Evolutionary conservation across 2,329 filamentous ascomycete genomes (phyloP).

Genomic region (Lachnellula willkommii): DNA sequence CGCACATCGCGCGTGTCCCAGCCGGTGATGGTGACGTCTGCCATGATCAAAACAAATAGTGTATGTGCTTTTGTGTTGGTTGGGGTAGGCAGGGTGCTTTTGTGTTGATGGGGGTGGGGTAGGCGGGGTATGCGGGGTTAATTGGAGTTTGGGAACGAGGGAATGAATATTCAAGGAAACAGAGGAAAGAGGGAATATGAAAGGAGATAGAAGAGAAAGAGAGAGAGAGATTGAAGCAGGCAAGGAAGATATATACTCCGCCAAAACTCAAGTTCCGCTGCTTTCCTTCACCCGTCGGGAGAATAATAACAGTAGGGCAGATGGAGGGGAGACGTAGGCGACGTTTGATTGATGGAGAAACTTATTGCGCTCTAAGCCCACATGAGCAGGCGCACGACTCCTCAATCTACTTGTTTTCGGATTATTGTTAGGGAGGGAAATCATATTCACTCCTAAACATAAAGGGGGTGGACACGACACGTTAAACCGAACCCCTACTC

Average conservation of each 20-base stretch:
- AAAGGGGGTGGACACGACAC: no score
- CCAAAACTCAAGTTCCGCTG: not conserved
- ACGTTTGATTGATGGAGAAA: slow-evolving; percentile 19
- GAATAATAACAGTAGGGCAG: slow-evolving; percentile 1
- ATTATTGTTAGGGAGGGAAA: no score
- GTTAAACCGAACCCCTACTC: no score
- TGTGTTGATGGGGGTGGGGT: not conserved
- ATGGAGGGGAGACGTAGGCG: not conserved
- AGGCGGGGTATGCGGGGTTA: not conserved
- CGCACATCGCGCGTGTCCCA: slow-evolving; percentile 69
- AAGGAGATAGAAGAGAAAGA: not conserved
- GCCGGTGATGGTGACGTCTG: slow-evolving; percentile 65
- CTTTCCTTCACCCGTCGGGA: not conserved
- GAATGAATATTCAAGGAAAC: not conserved
- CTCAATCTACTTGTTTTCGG: no score
- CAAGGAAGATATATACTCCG: not conserved
- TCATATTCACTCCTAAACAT: no score
- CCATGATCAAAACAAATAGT: slow-evolving; percentile 26
- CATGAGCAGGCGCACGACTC: no score
- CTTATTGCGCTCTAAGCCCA: not conserved
- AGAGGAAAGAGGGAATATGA: not conserved
- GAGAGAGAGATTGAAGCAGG: not conserved
- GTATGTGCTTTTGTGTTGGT: not conserved
- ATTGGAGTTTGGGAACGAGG: not conserved
- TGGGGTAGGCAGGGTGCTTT: not conserved